Evolutionary conservation across 148 eudicot species (phyloP).

Genomic region (Rhododendron molle): DNA sequence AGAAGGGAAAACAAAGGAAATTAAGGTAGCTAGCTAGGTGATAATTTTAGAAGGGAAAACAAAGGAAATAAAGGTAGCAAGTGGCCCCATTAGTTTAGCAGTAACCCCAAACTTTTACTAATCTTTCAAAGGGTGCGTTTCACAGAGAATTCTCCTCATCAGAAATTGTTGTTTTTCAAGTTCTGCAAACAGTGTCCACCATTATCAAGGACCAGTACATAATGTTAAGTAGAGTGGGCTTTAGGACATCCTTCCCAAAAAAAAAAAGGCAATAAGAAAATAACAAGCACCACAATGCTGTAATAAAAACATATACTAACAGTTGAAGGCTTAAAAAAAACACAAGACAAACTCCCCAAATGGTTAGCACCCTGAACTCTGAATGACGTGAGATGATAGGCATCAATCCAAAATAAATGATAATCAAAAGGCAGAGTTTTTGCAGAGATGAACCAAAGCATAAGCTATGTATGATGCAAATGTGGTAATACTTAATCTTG

Average conservation of each 20-base stretch:
- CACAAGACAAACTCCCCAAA: not conserved
- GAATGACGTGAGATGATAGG: not conserved
- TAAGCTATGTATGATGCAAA: not conserved
- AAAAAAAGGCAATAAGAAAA: not conserved
- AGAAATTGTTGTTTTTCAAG: not conserved
- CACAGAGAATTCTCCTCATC: not conserved
- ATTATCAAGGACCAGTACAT: conserved; percentile 1
- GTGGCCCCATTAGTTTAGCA: not conserved
- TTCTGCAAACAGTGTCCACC: not conserved
- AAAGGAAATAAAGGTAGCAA: not conserved
- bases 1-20: not conserved
- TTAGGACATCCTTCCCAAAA: too few relatives aligned
- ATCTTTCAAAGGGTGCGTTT: not conserved
- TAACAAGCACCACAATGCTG: not conserved
- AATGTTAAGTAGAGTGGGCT: not conserved
- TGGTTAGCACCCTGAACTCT: not conserved
- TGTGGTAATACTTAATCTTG: not conserved
- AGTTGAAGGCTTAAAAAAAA: not conserved
- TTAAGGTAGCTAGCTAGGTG: not conserved
- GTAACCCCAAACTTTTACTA: not conserved
- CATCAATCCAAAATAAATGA: not conserved
- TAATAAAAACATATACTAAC: not conserved
- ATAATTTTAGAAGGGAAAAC: not conserved
- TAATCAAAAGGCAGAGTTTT: not conserved
- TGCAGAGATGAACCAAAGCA: not conserved